Conservation (phyloP, 2,329 filamentous ascomycete genomes). For the Clathrospora elynae region DNA sequence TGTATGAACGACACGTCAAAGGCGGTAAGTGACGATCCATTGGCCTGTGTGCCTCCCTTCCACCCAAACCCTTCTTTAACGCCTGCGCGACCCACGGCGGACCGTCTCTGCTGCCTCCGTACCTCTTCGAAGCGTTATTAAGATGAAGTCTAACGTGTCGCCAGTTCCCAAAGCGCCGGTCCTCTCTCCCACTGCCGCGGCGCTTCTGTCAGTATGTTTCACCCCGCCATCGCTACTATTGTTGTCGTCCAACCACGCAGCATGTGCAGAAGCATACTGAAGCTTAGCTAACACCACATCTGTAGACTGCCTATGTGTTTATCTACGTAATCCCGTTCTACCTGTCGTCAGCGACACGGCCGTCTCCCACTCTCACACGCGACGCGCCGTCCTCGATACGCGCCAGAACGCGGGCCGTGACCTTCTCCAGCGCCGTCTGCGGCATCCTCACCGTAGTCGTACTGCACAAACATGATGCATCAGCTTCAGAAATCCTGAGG, state of each 20-base stretch:
- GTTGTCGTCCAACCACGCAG: slow-evolving; percentile 33
- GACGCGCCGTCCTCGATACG: slow-evolving; percentile 90
- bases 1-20: slow-evolving; percentile 44
- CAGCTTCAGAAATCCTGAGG: slow-evolving; percentile 62
- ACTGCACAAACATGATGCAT: slow-evolving; percentile 61
- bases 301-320: slow-evolving; percentile 77
- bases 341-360: slow-evolving; percentile 76
- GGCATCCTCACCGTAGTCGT: slow-evolving; percentile 70
- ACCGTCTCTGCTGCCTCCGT: slow-evolving; percentile 24
- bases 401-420: slow-evolving; percentile 80
- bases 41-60: slow-evolving; percentile 35
- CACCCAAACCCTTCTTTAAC: slow-evolving; percentile 22
- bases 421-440: slow-evolving; percentile 72
- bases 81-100: slow-evolving; percentile 33
- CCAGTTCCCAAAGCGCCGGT: slow-evolving; percentile 46
- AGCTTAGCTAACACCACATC: slow-evolving; percentile 27
- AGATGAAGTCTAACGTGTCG: slow-evolving; percentile 39
- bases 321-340: slow-evolving; percentile 93
- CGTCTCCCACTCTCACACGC: slow-evolving; percentile 76
- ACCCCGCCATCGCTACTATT: slow-evolving; percentile 28
- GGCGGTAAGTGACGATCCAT: slow-evolving; percentile 46
- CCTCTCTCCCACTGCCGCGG: slow-evolving; percentile 43
- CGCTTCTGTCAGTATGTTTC: slow-evolving; percentile 49
- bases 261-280: slow-evolving; percentile 15
- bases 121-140: slow-evolving; percentile 14